Conservation (phyloP, 1,139 yeast species). For the Candida glucosophila region DNA sequence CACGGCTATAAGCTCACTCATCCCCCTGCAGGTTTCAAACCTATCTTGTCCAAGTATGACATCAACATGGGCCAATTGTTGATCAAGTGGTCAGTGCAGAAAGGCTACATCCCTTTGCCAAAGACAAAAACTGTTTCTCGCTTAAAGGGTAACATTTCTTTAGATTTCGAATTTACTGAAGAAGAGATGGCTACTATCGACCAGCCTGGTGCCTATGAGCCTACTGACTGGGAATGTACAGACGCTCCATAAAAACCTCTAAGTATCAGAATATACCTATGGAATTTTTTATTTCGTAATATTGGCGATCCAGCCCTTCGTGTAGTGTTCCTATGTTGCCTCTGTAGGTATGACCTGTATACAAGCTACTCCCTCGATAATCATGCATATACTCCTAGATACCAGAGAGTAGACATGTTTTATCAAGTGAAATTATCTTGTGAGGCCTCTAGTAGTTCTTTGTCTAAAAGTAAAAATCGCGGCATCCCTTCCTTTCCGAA, state of each 20-base stretch:
- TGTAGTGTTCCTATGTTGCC: too few relatives aligned
- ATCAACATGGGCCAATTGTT: slow-evolving; percentile 24
- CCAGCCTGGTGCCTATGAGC: slow-evolving; percentile 45
- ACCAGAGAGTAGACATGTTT: too few relatives aligned
- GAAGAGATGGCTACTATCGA: slow-evolving; percentile 31
- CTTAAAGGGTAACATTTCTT: slow-evolving; percentile 28
- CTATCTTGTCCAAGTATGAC: slow-evolving; percentile 16
- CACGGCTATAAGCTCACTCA: slow-evolving; percentile 22
- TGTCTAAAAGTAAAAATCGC: too few relatives aligned
- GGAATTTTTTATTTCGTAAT: too few relatives aligned
- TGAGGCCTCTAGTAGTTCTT: too few relatives aligned
- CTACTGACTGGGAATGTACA: slow-evolving; percentile 66
- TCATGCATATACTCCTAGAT: too few relatives aligned
- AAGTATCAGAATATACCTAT: too few relatives aligned
- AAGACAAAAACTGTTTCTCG: slow-evolving; percentile 21
- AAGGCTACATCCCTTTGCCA: slow-evolving; percentile 35
- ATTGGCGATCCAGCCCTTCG: too few relatives aligned
- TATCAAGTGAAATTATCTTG: too few relatives aligned
- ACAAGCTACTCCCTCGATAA: too few relatives aligned
- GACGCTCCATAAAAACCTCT: slow-evolving; percentile 41
- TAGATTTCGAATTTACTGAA: slow-evolving; percentile 40
- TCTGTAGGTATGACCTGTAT: too few relatives aligned
- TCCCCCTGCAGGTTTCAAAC: slow-evolving; percentile 14
- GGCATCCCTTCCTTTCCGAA: too few relatives aligned
- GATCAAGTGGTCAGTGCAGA: slow-evolving; percentile 31